These are phyloP conservation scores for Globisporangium acanthophoron DNA, from an alignment of 352 stramenopile species.

Conservation along the genomic window DNA sequence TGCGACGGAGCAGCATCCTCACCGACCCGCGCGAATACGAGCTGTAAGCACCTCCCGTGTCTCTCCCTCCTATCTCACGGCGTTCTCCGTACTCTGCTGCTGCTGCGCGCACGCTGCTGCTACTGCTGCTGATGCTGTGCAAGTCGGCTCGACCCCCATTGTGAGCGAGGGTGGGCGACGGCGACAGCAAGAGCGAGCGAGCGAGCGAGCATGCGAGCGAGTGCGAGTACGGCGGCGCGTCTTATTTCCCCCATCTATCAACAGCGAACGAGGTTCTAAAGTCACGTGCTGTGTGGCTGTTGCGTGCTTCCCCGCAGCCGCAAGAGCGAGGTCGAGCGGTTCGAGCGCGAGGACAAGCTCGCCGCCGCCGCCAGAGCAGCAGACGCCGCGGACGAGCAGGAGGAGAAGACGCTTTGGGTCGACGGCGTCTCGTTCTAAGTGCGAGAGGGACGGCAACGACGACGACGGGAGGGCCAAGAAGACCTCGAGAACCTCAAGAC, in stretches of 20 bases:
- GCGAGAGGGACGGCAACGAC: background rate
- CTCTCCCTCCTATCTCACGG: background rate
- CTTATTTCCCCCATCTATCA: background rate
- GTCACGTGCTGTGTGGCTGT: background rate
- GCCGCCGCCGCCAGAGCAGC: background rate
- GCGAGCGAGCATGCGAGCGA: background rate
- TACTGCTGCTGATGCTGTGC: background rate
- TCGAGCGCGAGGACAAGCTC: slow-evolving; percentile 1
- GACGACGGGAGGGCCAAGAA: background rate
- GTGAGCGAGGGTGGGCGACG: background rate
- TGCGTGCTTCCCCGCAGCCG: slow-evolving; percentile 1
- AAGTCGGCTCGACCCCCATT: background rate
- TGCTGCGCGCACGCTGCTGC: background rate
- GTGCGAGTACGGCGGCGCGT: background rate
- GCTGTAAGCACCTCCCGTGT: slow-evolving; percentile 25
- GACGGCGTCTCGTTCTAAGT: slow-evolving; percentile 11
- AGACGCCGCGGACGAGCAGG: background rate
- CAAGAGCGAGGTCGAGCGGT: background rate
- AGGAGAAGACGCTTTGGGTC: slow-evolving; percentile 12
- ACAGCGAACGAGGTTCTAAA: background rate
- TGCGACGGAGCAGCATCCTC: slow-evolving; percentile 39
- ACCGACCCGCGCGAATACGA: slow-evolving; percentile 53
- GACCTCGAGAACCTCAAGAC: too few relatives aligned
- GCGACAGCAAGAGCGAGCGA: background rate
- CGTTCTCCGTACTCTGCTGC: background rate